A percentile compares a stretch with the other conserved stretches of the same genome.
Conservation (phyloP, 2,329 filamentous ascomycete species). For the Aspergillus aculeatus region DNA sequence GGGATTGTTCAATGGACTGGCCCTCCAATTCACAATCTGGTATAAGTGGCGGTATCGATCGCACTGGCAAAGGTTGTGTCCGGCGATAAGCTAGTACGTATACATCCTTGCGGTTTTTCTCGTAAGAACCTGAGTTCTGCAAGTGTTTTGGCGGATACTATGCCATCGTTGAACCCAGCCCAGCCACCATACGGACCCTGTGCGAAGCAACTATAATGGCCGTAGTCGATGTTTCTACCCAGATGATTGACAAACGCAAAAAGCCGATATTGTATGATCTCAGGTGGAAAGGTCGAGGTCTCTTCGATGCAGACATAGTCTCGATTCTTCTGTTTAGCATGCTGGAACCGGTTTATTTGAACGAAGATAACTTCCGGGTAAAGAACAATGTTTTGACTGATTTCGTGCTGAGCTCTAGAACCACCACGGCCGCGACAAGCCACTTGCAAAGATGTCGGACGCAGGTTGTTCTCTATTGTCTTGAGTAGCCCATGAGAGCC, state of each 20-base stretch:
- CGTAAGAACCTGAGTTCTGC: not conserved
- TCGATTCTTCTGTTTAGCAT: not conserved
- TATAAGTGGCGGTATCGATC: not conserved
- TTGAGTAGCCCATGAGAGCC: not conserved
- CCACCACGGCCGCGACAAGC: not conserved
- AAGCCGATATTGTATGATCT: slow-evolving; percentile 25
- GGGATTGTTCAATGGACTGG: not conserved
- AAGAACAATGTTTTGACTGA: slow-evolving; percentile 7
- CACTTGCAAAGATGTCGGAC: not conserved
- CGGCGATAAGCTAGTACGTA: slow-evolving; percentile 26
- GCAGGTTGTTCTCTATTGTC: not conserved
- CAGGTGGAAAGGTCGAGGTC: slow-evolving; percentile 6
- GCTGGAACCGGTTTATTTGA: slow-evolving; percentile 17
- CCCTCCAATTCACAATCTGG: not conserved
- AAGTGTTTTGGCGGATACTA: not conserved
- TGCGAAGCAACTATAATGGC: slow-evolving; percentile 27
- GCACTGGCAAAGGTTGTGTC: not conserved
- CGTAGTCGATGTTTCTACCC: slow-evolving; percentile 1
- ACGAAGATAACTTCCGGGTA: slow-evolving; percentile 25
- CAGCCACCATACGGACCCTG: slow-evolving; percentile 20
- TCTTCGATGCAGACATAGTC: slow-evolving; percentile 6
- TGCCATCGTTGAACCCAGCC: slow-evolving; percentile 17
- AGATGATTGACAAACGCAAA: slow-evolving; percentile 26
- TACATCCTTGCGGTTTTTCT: not conserved
- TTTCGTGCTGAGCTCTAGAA: not conserved